Evolutionary conservation across 2,329 filamentous ascomycete species (phyloP).

Genomic region (Thermochaetoides dissita): DNA sequence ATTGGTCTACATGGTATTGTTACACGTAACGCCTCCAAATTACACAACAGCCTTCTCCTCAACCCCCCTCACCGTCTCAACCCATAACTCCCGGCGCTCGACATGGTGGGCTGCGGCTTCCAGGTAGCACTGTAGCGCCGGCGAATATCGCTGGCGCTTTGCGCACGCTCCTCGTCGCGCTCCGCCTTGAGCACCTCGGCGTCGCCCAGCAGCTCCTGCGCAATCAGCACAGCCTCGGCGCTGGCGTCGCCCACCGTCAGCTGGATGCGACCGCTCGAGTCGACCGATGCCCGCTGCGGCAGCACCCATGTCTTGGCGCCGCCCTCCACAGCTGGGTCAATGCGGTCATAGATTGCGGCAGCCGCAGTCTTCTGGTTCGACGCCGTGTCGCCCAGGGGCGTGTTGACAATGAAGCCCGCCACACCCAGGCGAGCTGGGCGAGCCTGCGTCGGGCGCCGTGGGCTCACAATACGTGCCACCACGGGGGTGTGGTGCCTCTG

Average conservation of each 20-base stretch:
- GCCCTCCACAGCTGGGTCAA: conserved; percentile 35
- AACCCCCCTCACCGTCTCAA: not conserved
- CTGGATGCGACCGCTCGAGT: conserved; percentile 36
- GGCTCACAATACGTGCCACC: conserved; percentile 36
- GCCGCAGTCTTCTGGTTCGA: conserved; percentile 21
- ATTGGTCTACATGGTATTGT: too few relatives aligned
- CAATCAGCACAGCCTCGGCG: conserved; percentile 27
- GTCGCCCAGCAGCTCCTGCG: conserved; percentile 30
- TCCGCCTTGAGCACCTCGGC: conserved; percentile 13
- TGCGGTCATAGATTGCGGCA: conserved; percentile 7
- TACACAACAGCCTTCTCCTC: not conserved
- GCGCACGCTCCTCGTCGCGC: conserved; percentile 19
- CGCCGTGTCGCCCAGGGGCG: conserved; percentile 27
- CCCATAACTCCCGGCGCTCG: conserved; percentile 8
- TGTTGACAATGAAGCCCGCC: conserved; percentile 37
- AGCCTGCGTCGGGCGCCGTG: conserved; percentile 19
- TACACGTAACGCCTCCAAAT: not conserved
- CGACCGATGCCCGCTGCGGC: conserved; percentile 29
- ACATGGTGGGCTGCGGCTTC: not conserved
- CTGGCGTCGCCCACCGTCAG: conserved; percentile 28
- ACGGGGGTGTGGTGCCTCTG: conserved; percentile 35
- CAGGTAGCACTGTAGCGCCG: conserved; percentile 1
- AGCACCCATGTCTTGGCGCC: conserved; percentile 42
- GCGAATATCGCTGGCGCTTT: not conserved
- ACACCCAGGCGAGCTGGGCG: conserved; percentile 34